Base-by-base conservation (phyloP, 129 eudicot species). In the Flaveria brownii region DNA sequence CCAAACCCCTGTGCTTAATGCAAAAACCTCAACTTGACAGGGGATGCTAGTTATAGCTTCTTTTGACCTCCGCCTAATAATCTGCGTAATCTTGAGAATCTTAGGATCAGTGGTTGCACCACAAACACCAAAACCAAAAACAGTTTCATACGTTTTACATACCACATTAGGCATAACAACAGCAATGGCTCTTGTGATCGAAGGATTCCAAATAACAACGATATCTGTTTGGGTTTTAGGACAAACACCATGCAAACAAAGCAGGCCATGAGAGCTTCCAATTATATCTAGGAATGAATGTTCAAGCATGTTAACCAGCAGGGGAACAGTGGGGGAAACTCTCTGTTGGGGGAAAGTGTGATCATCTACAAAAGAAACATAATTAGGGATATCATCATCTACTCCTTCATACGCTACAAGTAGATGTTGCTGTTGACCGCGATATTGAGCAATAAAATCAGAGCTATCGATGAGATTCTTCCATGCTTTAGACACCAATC, bases 161-260 rank as follows among this genome's bases (percentile, higher is more conserved):
- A 1, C 0, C 18, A 4, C 9, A 18, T 20, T 0, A 41, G 70
- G 70, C 2, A 75, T 4, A 46, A 2, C 17, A 45, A 75, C 2
- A 45, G 25, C 7, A 25, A 62, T 22, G 17, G 18, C 33, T 30
- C 62, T 75, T 61, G 36, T 26, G 16, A 75, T n/a, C 0, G 18
- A 62, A 61, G 62, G 71, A 46, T 75, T 75, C 71, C 78, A 62
- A 45, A 75, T 6, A 75, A 75, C 49, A 75, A 20, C 71, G 42
- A 18, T 36, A 16, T 3, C 22, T 18, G 10, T 18, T 0, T 1
- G 6, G 9, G 6, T 36, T 8, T 33, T 36, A 2, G 2, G 4
- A 56, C 0, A 25, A 18, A 17, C 62, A 56, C 28, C 28, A 14
- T 20, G 59, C n/a, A 73, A 73, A 7, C 57, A 74, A 7, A 74